Evolutionary conservation across 2,329 filamentous ascomycete genomes (phyloP).

Genomic region (Mariannaea sp.): DNA sequence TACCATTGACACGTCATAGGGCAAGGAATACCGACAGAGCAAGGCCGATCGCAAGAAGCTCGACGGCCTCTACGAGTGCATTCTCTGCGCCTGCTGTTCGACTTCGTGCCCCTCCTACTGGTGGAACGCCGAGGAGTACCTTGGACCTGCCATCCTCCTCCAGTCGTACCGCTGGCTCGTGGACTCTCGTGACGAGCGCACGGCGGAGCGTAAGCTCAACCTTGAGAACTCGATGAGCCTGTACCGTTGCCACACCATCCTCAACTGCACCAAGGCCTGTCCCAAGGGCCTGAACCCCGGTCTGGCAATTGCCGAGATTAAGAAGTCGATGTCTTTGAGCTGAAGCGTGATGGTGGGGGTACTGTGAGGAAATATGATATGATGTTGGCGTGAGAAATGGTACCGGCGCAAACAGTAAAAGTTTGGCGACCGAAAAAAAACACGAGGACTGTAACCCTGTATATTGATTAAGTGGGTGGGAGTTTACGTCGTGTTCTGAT

Average conservation of each 20-base stretch:
- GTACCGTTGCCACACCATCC: conserved; percentile 98
- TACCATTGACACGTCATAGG: conserved; percentile 55
- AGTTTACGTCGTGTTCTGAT: conserved; percentile 38
- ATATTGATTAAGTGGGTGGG: conserved; percentile 37
- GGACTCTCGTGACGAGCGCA: conserved; percentile 92
- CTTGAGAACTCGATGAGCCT: conserved; percentile 99
- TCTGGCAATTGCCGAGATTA: conserved; percentile 94
- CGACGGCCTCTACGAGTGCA: conserved; percentile 98
- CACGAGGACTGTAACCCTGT: conserved; percentile 38
- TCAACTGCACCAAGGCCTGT: conserved; percentile 97
- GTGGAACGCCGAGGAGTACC: conserved; percentile 99
- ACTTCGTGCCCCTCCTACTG: conserved; percentile 99
- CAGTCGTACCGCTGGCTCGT: conserved; percentile 98
- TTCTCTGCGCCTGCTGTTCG: conserved; percentile 98
- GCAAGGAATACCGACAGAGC: conserved; percentile 88
- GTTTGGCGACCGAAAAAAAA: conserved; percentile 30
- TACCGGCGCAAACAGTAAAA: conserved; percentile 23
- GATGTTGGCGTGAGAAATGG: conserved; percentile 21
- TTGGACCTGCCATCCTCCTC: conserved; percentile 92
- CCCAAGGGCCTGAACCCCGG: conserved; percentile 98
- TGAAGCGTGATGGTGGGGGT: conserved; percentile 23
- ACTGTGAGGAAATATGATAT: conserved; percentile 20
- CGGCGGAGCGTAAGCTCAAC: conserved; percentile 81
- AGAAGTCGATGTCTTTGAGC: conserved; percentile 85
- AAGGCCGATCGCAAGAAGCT: conserved; percentile 95